phyloP scores from a whole-genome alignment of 495 filamentous ascomycete genomes.

The Daldinia loculata region DNA sequence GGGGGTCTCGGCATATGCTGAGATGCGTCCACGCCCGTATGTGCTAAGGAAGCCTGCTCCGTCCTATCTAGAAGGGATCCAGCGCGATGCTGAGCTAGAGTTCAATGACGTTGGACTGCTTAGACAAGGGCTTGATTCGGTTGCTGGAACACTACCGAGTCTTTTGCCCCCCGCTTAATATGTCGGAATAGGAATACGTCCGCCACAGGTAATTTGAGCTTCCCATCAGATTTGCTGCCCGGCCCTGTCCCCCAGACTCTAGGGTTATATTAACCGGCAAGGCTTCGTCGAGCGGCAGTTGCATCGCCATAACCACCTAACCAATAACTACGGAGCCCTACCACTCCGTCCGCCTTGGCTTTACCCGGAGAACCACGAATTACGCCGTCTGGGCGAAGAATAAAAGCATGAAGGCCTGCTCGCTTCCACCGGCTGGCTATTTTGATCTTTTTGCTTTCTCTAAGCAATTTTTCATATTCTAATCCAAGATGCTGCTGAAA shows the following conservation, averaged over 20 bases:
- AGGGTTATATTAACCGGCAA: constrained; percentile 40
- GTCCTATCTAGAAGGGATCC: constrained; percentile 5
- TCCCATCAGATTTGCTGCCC: constrained; percentile 37
- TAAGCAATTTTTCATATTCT: constrained; percentile 10
- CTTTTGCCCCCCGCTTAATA: constrained; percentile 40
- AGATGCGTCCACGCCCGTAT: constrained; percentile 4
- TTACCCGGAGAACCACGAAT: constrained; percentile 37
- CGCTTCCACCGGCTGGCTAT: constrained; percentile 11
- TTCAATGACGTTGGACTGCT: constrained; percentile 33
- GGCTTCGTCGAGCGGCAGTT: constrained; percentile 39
- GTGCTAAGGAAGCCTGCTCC: constrained; percentile 11
- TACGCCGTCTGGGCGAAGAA: constrained; percentile 30
- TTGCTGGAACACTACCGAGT: constrained; percentile 35
- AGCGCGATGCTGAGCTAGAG: not conserved
- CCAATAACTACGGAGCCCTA: constrained; percentile 25
- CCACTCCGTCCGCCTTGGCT: constrained; percentile 37
- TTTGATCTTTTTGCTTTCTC: constrained; percentile 10
- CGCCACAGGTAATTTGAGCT: constrained; percentile 34
- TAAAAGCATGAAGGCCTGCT: constrained; percentile 31
- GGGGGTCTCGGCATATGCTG: constrained; percentile 31
- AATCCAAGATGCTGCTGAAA: constrained; percentile 40
- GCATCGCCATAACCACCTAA: constrained; percentile 8
- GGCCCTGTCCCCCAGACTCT: constrained; percentile 19
- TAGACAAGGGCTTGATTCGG: constrained; percentile 35
- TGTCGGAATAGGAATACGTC: constrained; percentile 37